These are phyloP conservation scores for Anisodus acutangulus DNA, from an alignment of 257 asterid genomes.

Conservation along the genomic window DNA sequence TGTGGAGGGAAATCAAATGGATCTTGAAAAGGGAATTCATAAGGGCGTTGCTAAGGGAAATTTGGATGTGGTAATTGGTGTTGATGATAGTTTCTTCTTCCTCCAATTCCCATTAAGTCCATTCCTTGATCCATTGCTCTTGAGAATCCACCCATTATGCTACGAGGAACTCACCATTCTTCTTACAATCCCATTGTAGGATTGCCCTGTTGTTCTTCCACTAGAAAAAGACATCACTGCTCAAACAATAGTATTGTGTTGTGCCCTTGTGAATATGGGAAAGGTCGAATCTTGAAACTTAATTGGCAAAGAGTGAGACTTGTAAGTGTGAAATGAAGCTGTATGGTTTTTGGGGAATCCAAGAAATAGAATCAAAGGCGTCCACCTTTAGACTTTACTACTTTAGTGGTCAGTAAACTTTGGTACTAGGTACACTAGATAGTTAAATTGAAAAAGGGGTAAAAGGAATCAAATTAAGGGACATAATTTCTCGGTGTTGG, in stretches of 20 bases:
- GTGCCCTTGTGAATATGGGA: neutral
- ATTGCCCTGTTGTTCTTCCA: slow-evolving; percentile 52
- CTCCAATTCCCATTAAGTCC: slow-evolving; percentile 49
- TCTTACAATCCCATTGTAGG: slow-evolving; percentile 47
- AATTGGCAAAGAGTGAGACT: neutral
- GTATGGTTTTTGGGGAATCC: slow-evolving; percentile 2
- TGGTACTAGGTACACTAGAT: neutral
- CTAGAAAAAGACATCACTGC: slow-evolving; percentile 39
- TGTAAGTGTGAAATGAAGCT: neutral
- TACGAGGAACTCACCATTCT: slow-evolving; percentile 68
- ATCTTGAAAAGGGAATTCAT: slow-evolving; percentile 42
- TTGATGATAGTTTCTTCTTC: slow-evolving; percentile 43
- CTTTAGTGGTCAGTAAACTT: neutral
- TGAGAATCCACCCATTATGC: slow-evolving; percentile 60
- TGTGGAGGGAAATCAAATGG: slow-evolving; percentile 30
- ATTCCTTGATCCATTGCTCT: slow-evolving; percentile 69
- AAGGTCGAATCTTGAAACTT: slow-evolving; percentile 17
- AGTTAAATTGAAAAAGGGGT: neutral
- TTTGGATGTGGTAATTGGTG: slow-evolving; percentile 39
- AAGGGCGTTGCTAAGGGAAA: slow-evolving; percentile 46
- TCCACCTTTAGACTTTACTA: neutral
- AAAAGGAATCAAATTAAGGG: neutral
- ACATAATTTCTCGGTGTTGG: slow-evolving; percentile 13
- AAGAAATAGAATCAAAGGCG: neutral
- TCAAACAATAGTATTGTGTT: neutral